Evolutionary conservation across 148 eudicot genomes (phyloP), one percentile per base, ranked within the genome.

Genomic region (Rhododendron simsii): DNA sequence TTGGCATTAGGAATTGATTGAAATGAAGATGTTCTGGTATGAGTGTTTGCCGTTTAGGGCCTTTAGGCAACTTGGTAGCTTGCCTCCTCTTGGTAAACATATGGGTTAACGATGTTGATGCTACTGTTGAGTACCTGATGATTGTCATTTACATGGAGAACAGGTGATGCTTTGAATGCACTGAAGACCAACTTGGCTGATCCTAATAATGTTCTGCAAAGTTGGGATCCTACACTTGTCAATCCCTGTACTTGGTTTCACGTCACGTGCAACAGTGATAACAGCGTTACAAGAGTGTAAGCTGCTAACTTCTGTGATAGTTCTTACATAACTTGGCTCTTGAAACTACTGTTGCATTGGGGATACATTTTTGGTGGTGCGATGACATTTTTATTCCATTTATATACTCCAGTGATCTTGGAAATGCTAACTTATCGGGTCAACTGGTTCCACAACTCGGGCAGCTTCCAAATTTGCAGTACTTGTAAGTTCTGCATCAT

Each of bases 181-280:
- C 89, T 95, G 84, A 93, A 91, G 90, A 82, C 51, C 37, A 91
- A 84, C 79, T 91, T 96, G 84, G 86, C 86, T 65, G 98, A 96
- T 92, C 95, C 98, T 76, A 93, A 92, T 86, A 92, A 93, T 78
- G 94, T 93, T 78, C 84, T 96, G 63, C 93, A 93, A 87, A 95
- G 93, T 86, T 96, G 98, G 98, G 98, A 96, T 93, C 82, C 94
- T 53, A 93, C 95, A 53, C 93, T 93, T 86, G 95, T 91, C 80
- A 93, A 92, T 91, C 98, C 98, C 47, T 96, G 98, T 86, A 91
- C 95, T 75, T 96, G 98, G 98, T 94, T 93, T 88, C 98, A 94
- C 69, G 93, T 96, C 75, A 93, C 98, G 9, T 96, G 98, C 92
- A 94, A 94, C 90, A 81, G 75, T 81, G 98, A 93, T 3, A 94